phyloP scores from a whole-genome alignment of 148 eudicot genomes.

The Spergularia marina region DNA sequence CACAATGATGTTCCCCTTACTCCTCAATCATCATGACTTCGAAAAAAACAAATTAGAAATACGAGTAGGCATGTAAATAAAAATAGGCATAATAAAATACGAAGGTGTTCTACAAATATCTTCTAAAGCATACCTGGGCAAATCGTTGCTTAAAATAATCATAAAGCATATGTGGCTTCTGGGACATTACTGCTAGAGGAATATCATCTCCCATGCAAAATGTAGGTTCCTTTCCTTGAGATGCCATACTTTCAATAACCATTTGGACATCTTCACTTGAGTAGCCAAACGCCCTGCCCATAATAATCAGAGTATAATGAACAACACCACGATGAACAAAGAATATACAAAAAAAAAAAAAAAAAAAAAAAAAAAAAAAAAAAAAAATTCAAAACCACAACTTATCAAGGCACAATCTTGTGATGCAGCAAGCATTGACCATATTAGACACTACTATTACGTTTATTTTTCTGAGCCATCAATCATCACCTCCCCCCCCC shows the following conservation, averaged over 20 bases:
- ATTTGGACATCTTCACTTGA: constrained; percentile 99
- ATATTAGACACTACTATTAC: background rate
- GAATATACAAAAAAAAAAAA: background rate
- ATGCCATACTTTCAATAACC: constrained; percentile 97
- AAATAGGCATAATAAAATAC: constrained; percentile 2
- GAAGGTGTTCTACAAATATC: background rate
- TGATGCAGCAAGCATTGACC: background rate
- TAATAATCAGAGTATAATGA: constrained; percentile 18
- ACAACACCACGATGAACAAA: background rate
- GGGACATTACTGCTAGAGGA: constrained; percentile 86
- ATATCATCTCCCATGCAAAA: constrained; percentile 99
- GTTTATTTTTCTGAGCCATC: background rate
- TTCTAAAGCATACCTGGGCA: constrained; percentile 68
- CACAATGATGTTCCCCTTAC: background rate
- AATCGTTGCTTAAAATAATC: constrained; percentile 98
- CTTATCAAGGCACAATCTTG: background rate
- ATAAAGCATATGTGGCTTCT: constrained; percentile 80
- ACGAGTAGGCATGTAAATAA: background rate
- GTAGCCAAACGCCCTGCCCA: constrained; percentile 89
- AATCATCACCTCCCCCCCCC: background rate
- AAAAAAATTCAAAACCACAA: background rate
- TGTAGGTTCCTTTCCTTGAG: constrained; percentile 98
- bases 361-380: background rate
- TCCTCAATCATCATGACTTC: background rate
- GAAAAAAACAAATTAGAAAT: background rate